Percentiles rank a stretch among this genome's conserved stretches.
Evolutionary conservation across 2,329 filamentous ascomycete genomes (phyloP).

Genomic region (Colletotrichum sansevieriae): DNA sequence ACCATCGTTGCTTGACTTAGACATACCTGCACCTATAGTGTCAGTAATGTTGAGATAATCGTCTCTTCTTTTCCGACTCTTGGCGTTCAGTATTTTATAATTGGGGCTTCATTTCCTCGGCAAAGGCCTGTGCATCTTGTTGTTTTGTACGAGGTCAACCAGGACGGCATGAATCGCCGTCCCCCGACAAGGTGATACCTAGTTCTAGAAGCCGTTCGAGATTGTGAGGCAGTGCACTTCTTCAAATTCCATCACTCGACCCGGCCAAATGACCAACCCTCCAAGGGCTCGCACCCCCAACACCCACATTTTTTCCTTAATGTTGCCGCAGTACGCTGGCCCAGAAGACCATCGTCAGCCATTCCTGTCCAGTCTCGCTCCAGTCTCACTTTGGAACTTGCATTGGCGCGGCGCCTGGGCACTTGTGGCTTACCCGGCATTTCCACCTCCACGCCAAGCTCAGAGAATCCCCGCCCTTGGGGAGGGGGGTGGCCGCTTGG

Average conservation of each 20-base stretch:
- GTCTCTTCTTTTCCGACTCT: constrained; percentile 24
- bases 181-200: constrained; percentile 28
- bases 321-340: no score
- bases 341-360: neutral
- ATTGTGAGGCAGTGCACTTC: constrained; percentile 34
- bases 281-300: no score
- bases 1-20: constrained; percentile 2
- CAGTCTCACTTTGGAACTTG: constrained; percentile 12
- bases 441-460: constrained; percentile 16
- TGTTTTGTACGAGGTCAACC: neutral
- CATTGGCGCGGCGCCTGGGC: constrained; percentile 13
- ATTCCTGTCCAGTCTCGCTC: neutral
- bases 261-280: neutral
- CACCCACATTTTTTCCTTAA: no score
- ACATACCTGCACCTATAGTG: neutral
- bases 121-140: constrained; percentile 1
- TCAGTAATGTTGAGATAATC: constrained; percentile 2
- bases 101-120: neutral
- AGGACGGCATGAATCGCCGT: constrained; percentile 21
- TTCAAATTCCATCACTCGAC: constrained; percentile 2
- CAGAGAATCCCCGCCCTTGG: neutral
- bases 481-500: neutral
- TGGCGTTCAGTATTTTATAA: constrained; percentile 27
- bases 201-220: constrained; percentile 7
- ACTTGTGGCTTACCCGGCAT: constrained; percentile 16